Evolutionary conservation across 495 filamentous ascomycete species (phyloP), one percentile per base, ranked within the genome.

Genomic region (Penicillium steckii): DNA sequence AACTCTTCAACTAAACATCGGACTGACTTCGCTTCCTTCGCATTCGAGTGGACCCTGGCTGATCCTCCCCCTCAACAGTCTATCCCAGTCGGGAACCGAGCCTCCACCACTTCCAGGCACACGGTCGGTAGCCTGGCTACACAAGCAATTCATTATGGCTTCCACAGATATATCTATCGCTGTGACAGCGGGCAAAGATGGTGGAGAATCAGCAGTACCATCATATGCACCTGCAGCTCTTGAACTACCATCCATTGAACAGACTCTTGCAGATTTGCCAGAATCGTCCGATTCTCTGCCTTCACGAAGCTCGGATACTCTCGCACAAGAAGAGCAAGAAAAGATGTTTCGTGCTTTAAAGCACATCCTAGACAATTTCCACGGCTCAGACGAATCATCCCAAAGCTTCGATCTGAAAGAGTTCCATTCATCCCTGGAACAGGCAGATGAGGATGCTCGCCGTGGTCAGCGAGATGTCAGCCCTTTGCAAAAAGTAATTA

Each of bases 281-380:
- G 50, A 45, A n/a, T 12, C 23, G 32, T 54, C 59, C 22, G 62
- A 62, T 8, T 45, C 48, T 44, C 23, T 68, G 26, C 42, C 57
- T 44, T 13, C 48, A 2, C 37, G 42, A 35, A 44, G 29, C 21
- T 38, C 51, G 4, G 62, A 61, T 42, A 44, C 51, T 1, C 33
- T 60, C 10, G 37, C 44, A 1, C 18, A 17, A 15, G 50, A 66
- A 52, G 59, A 67, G 22, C 59, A 73, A 50, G 44, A 61, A 24
- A 55, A 55, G 21, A 62, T 73, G 61, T 66, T 75, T 32, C 38
- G 27, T 35, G 51, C 53, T 21, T 41, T 75, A 33, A 59, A 57
- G 33, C 24, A 48, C 10, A 40, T 61, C 37, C 51, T 71, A 48
- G 60, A 69, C 23, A 46, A 54, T 10, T 57, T 60, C 45, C 46